Percentiles rank a stretch among this genome's conserved stretches.
Conservation (phyloP, 202 grass and related monocot species). For the Bolboschoenoplectus hybrid region DNA sequence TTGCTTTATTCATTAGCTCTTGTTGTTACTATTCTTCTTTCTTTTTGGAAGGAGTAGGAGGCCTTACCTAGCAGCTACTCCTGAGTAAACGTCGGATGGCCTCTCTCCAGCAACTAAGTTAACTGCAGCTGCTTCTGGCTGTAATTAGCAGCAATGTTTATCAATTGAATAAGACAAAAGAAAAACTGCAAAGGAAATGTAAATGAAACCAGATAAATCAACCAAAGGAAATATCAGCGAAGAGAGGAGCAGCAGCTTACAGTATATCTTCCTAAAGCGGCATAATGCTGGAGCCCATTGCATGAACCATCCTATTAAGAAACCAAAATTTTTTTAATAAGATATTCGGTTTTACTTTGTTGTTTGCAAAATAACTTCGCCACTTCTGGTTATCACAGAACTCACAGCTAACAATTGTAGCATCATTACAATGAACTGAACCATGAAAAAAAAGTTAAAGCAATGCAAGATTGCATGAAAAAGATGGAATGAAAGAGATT, state of each 20-base stretch:
- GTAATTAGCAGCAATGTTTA: slow-evolving; percentile 37
- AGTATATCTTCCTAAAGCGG: slow-evolving; percentile 81
- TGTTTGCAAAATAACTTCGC: background rate
- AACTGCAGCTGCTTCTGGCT: slow-evolving; percentile 86
- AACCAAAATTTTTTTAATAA: slow-evolving; percentile 11
- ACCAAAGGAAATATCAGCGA: slow-evolving; percentile 19
- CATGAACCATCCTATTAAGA: slow-evolving; percentile 87
- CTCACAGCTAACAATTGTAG: background rate
- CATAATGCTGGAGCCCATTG: slow-evolving; percentile 98
- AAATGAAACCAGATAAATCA: slow-evolving; percentile 6
- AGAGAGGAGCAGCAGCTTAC: slow-evolving; percentile 55
- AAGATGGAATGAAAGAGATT: background rate
- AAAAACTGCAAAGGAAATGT: slow-evolving; percentile 28
- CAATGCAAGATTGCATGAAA: background rate
- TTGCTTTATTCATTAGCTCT: slow-evolving; percentile 12
- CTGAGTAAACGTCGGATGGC: slow-evolving; percentile 95
- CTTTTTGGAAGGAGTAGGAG: background rate
- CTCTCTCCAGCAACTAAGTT: slow-evolving; percentile 89
- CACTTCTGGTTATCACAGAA: background rate
- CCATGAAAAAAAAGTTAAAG: background rate
- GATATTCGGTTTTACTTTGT: background rate
- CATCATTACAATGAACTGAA: background rate
- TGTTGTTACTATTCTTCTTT: background rate
- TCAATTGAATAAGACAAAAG: slow-evolving; percentile 32
- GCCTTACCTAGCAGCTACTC: slow-evolving; percentile 77